Conservation (phyloP, 495 filamentous ascomycete genomes). For the Hypomontagnella monticulosa region DNA sequence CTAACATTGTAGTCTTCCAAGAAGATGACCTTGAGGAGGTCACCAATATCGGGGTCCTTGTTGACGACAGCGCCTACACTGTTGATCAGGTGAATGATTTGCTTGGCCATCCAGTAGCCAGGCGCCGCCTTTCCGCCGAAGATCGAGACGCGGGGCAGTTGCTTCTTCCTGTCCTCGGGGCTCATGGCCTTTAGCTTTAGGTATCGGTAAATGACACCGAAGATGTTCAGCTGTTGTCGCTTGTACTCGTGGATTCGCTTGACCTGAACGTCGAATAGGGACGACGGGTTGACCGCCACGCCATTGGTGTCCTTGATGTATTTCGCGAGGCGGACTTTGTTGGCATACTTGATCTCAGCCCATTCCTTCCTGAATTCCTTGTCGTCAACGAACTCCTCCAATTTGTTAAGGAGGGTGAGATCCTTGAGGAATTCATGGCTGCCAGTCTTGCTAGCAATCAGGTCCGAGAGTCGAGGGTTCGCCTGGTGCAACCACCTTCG, state of each 20-base stretch:
- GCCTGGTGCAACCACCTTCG: slow-evolving; percentile 97
- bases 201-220: slow-evolving; percentile 96
- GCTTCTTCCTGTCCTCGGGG: slow-evolving; percentile 85
- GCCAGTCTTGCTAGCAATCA: slow-evolving; percentile 90
- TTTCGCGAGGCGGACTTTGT: slow-evolving; percentile 80
- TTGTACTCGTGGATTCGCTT: slow-evolving; percentile 99
- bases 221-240: slow-evolving; percentile 98
- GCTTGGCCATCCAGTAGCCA: slow-evolving; percentile 99
- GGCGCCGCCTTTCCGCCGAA: slow-evolving; percentile 98
- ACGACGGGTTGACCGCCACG: slow-evolving; percentile 83
- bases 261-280: slow-evolving; percentile 96
- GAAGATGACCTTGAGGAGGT: slow-evolving; percentile 96
- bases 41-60: slow-evolving; percentile 88
- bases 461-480: slow-evolving; percentile 88
- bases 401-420: slow-evolving; percentile 80
- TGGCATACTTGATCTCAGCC: slow-evolving; percentile 82
- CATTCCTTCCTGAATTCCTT: slow-evolving; percentile 90
- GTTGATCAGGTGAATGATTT: slow-evolving; percentile 96
- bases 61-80: slow-evolving; percentile 92
- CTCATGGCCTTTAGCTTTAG: slow-evolving; percentile 86
- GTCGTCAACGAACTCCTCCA: slow-evolving; percentile 84
- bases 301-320: slow-evolving; percentile 84
- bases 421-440: slow-evolving; percentile 87
- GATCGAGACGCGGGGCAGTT: slow-evolving; percentile 91
- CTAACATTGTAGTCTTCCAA: slow-evolving; percentile 98